These are phyloP conservation scores for Leishmania aethiopica DNA, from an alignment of 208 protist species.

Conservation along the genomic window DNA sequence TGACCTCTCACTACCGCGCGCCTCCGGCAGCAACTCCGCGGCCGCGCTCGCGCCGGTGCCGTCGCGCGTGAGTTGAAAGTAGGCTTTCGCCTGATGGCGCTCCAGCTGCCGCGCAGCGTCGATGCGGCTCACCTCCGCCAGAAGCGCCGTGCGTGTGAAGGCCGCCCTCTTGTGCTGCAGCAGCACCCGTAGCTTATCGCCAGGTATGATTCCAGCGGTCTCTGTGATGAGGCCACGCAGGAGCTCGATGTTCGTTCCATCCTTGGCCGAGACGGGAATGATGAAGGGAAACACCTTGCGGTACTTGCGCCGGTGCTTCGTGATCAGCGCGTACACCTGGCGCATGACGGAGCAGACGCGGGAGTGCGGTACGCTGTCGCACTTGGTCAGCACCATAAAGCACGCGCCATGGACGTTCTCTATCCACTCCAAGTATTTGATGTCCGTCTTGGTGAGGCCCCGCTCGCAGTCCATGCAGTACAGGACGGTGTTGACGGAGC, in stretches of 20 bases:
- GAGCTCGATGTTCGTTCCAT: constrained; percentile 84
- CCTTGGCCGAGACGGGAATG: constrained; percentile 80
- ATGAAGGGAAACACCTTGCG: constrained; percentile 90
- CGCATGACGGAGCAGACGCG: constrained; percentile 89
- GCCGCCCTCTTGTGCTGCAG: constrained; percentile 55
- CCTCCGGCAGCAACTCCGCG: not conserved
- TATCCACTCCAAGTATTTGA: constrained; percentile 89
- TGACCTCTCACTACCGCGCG: no score
- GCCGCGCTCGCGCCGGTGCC: not conserved
- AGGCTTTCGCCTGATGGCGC: constrained; percentile 39
- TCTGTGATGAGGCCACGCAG: constrained; percentile 87
- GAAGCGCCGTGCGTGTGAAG: constrained; percentile 51
- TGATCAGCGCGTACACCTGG: constrained; percentile 87
- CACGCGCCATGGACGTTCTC: constrained; percentile 91
- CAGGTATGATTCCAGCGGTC: constrained; percentile 87
- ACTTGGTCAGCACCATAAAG: constrained; percentile 91
- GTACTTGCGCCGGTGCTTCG: constrained; percentile 81
- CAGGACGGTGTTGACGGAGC: constrained; percentile 91
- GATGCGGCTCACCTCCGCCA: constrained; percentile 60
- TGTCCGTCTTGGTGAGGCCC: constrained; percentile 85
- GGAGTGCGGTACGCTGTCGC: constrained; percentile 87
- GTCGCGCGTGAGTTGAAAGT: constrained; percentile 34
- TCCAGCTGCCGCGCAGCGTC: constrained; percentile 49
- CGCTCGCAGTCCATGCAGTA: constrained; percentile 90
- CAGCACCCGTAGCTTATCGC: constrained; percentile 74